A percentile compares a stretch with the other conserved stretches of the same genome.
Evolutionary conservation across 78 protist genomes (phyloP).

Genomic region (Isochrysis galbana): DNA sequence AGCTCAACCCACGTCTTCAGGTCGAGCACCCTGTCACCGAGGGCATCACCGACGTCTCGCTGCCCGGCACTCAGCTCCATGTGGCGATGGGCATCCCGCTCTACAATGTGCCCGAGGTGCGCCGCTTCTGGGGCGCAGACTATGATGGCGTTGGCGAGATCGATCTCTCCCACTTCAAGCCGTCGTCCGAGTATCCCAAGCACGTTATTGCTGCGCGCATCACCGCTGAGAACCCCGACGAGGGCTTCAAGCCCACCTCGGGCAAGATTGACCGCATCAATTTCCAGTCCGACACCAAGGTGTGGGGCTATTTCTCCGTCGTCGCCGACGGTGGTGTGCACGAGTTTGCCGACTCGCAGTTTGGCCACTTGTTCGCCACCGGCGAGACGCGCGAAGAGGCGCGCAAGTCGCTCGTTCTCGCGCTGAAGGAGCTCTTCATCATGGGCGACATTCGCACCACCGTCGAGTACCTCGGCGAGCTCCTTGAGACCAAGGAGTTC

Average conservation of each 20-base stretch:
- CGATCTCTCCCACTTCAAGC: background rate
- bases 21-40: constrained; percentile 90
- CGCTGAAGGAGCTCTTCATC: constrained; percentile 78
- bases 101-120: background rate
- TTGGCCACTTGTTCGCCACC: constrained; percentile 86
- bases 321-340: constrained; percentile 68
- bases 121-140: background rate
- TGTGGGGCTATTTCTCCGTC: constrained; percentile 96
- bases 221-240: constrained; percentile 97
- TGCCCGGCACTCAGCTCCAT: constrained; percentile 87
- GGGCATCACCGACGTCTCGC: constrained; percentile 68
- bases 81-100: background rate
- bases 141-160: background rate
- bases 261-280: constrained; percentile 80
- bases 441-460: constrained; percentile 80
- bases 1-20: constrained; percentile 65
- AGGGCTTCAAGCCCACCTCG: constrained; percentile 25
- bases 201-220: constrained; percentile 95
- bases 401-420: constrained; percentile 62
- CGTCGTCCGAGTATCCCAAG: background rate
- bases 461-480: background rate
- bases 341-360: constrained; percentile 82
- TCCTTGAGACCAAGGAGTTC: background rate
- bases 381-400: constrained; percentile 80
- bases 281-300: constrained; percentile 38